phyloP scores from a whole-genome alignment of 306 rosid species.

The Castanopsis chinensis region DNA sequence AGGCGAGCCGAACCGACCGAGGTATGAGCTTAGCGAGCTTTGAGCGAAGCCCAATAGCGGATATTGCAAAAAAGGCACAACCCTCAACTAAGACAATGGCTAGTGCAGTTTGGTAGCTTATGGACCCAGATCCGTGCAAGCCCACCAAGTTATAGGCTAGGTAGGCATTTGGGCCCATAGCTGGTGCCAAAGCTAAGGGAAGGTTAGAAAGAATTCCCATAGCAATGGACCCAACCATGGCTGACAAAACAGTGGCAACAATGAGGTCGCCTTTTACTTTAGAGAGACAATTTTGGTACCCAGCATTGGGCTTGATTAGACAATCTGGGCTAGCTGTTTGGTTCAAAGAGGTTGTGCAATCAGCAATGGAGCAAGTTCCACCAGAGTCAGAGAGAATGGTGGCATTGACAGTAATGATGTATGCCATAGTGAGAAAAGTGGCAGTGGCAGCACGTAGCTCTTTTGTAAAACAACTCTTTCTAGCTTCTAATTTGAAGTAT shows the following conservation, averaged over 20 bases:
- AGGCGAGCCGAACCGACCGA: conserved; percentile 60
- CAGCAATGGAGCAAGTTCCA: conserved; percentile 58
- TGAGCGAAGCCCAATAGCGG: conserved; percentile 76
- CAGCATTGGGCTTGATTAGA: conserved; percentile 47
- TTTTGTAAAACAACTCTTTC: conserved; percentile 63
- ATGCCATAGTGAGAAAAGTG: conserved; percentile 95
- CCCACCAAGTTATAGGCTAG: conserved; percentile 81
- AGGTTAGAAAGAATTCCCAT: conserved; percentile 86
- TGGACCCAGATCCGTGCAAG: conserved; percentile 68
- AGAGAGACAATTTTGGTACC: conserved; percentile 64
- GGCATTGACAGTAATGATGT: conserved; percentile 92
- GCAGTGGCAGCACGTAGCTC: conserved; percentile 82
- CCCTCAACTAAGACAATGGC: conserved; percentile 71
- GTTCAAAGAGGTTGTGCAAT: conserved; percentile 53
- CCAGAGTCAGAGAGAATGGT: conserved; percentile 76
- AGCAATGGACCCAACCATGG: conserved; percentile 62
- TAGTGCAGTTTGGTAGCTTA: conserved; percentile 67
- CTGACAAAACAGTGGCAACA: conserved; percentile 72
- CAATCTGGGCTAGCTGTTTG: conserved; percentile 47
- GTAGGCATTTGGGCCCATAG: conserved; percentile 92
- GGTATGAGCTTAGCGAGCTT: conserved; percentile 83
- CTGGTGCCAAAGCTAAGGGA: conserved; percentile 89
- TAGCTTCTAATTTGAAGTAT: conserved; percentile 68
- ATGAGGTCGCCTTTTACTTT: conserved; percentile 69
- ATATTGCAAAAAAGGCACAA: conserved; percentile 46